A percentile compares a stretch with the other conserved stretches of the same genome.
phyloP scores from a whole-genome alignment of 2,329 filamentous ascomycete genomes.

The Phyllosticta paracitricarpa region DNA sequence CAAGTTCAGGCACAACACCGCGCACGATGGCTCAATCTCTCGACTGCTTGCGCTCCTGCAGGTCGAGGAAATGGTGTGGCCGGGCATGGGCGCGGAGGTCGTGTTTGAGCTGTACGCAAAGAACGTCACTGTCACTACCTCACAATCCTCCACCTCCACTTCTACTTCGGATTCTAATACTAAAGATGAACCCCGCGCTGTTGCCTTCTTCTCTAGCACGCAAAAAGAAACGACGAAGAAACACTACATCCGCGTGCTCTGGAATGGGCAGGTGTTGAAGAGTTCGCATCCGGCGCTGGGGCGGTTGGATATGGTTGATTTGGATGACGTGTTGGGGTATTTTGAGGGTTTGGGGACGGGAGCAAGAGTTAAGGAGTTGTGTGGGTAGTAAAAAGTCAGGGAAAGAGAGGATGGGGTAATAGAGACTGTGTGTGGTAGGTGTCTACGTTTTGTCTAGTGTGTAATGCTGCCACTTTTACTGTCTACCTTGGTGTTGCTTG shows the following conservation, averaged over 20 bases:
- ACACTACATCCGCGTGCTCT: slow-evolving; percentile 56
- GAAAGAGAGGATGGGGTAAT: neutral
- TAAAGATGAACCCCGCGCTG: neutral
- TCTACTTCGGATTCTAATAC: neutral
- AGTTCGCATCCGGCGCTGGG: slow-evolving; percentile 63
- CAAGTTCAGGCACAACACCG: slow-evolving; percentile 65
- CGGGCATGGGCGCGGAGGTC: slow-evolving; percentile 70
- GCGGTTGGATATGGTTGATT: slow-evolving; percentile 58
- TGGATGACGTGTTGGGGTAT: slow-evolving; percentile 56
- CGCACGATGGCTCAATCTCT: slow-evolving; percentile 67
- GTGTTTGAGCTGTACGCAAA: slow-evolving; percentile 60
- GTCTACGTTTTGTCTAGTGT: neutral
- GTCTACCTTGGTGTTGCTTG: no score
- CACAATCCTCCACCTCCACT: neutral
- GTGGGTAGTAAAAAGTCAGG: neutral
- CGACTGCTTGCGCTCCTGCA: slow-evolving; percentile 61
- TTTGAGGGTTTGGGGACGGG: slow-evolving; percentile 62
- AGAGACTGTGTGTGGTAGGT: no score
- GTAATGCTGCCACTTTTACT: neutral
- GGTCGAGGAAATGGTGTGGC: slow-evolving; percentile 69
- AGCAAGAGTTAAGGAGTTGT: slow-evolving; percentile 24
- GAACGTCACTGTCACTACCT: slow-evolving; percentile 1
- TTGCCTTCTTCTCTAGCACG: neutral
- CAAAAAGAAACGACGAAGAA: slow-evolving; percentile 9
- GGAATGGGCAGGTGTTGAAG: slow-evolving; percentile 54